Conservation (phyloP, 1,139 yeast genomes). For the Taiozyma sp. region DNA sequence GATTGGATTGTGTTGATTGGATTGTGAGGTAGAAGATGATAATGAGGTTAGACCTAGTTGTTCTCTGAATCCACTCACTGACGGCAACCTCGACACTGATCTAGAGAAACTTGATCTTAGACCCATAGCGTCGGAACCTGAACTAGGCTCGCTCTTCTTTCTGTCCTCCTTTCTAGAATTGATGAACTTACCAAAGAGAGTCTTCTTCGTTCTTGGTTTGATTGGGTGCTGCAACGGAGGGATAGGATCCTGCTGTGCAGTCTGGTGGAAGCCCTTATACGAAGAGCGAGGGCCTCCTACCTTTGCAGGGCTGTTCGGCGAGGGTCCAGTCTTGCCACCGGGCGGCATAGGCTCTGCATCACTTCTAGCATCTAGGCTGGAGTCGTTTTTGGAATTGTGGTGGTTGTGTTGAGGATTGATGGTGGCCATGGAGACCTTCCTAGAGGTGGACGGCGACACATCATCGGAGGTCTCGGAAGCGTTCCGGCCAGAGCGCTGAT, state of each 20-base stretch:
- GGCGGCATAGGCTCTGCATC: background rate
- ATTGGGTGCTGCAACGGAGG: conserved; percentile 51
- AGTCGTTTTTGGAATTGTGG: background rate
- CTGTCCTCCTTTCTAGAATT: conserved; percentile 34
- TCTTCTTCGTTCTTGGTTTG: conserved; percentile 37
- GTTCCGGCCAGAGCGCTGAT: conserved; percentile 14
- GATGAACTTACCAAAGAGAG: conserved; percentile 45
- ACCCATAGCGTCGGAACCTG: background rate
- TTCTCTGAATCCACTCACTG: conserved; percentile 4
- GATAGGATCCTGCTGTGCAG: conserved; percentile 33
- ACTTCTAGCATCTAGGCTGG: background rate
- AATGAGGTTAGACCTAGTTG: conserved; percentile 2
- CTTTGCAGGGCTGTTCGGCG: background rate
- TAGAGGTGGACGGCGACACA: conserved; percentile 13
- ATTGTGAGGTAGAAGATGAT: background rate
- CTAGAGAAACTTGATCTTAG: conserved; percentile 1
- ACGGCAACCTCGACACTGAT: conserved; percentile 6
- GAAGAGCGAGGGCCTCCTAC: conserved; percentile 20
- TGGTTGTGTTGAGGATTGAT: conserved; percentile 1
- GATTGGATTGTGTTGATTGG: background rate
- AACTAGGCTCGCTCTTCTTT: conserved; percentile 8
- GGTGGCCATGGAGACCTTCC: conserved; percentile 24
- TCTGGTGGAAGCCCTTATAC: conserved; percentile 48
- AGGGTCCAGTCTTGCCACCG: background rate
- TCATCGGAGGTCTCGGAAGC: conserved; percentile 12